phyloP scores from a whole-genome alignment of 805 yeast genomes.

The Nakazawaea holstii region DNA sequence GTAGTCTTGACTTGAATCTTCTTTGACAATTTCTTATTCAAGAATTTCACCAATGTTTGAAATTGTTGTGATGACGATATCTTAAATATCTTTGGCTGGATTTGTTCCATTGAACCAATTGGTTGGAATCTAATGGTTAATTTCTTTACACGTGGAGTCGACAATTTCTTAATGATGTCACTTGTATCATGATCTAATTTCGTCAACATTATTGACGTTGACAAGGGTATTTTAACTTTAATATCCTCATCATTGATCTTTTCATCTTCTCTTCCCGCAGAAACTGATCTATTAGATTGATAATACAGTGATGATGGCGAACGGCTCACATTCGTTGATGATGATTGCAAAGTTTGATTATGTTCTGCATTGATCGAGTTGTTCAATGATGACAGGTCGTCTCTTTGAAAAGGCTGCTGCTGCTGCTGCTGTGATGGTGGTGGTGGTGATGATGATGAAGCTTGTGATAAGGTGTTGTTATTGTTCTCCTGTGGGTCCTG shows the following conservation, averaged over 20 bases:
- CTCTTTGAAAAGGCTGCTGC: not conserved
- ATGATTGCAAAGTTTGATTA: not conserved
- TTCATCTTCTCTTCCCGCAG: not conserved
- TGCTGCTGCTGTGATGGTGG: not conserved
- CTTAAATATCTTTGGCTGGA: constrained; percentile 45
- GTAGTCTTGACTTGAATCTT: constrained; percentile 2
- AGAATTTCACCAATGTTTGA: constrained; percentile 38
- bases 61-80: constrained; percentile 43
- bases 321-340: not conserved
- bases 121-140: constrained; percentile 52
- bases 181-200: constrained; percentile 20
- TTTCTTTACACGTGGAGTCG: constrained; percentile 21
- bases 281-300: not conserved
- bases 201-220: constrained; percentile 22
- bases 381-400: too few species aligned
- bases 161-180: constrained; percentile 10
- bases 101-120: constrained; percentile 49
- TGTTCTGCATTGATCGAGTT: not conserved
- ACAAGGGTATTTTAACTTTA: constrained; percentile 23
- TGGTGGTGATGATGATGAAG: not conserved
- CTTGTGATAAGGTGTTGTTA: not conserved
- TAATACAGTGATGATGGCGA: too few species aligned
- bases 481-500: not conserved
- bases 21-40: constrained; percentile 32
- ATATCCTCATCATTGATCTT: constrained; percentile 12